These are phyloP conservation scores for Arabidopsis hybrid DNA, from an alignment of 441 rosid species.

Conservation along the genomic window DNA sequence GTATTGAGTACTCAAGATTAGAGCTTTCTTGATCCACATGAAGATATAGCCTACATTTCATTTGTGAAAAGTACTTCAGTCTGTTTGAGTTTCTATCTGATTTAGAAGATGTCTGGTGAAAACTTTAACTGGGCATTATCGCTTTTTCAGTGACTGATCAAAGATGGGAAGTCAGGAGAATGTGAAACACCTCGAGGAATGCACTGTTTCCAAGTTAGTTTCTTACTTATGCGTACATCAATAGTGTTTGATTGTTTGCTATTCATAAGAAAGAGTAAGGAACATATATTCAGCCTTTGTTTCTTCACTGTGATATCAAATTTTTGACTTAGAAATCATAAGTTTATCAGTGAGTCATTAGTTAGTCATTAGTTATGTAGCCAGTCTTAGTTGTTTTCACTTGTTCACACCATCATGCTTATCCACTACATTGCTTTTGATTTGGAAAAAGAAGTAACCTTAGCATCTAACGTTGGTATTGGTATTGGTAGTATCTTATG, in stretches of 20 bases:
- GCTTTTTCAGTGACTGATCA: constrained; percentile 27
- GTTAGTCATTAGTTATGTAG: constrained; percentile 16
- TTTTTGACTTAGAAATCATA: constrained; percentile 1
- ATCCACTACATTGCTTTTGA: neutral
- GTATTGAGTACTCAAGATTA: neutral
- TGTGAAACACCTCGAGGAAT: constrained; percentile 47
- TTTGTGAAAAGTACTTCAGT: neutral
- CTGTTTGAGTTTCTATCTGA: neutral
- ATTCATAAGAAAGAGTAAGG: neutral
- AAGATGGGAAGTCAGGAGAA: constrained; percentile 39
- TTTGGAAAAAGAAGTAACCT: neutral
- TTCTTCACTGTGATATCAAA: neutral
- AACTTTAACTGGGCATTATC: neutral
- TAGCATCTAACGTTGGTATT: neutral
- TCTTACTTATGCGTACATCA: neutral
- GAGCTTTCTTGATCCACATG: neutral
- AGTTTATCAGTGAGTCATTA: constrained; percentile 14
- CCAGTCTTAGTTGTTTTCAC: neutral
- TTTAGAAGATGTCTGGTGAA: neutral
- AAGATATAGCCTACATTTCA: neutral
- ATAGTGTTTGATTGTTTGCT: neutral
- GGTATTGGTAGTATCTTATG: neutral
- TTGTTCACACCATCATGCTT: constrained; percentile 9
- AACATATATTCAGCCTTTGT: neutral
- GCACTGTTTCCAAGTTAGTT: constrained; percentile 47